Evolutionary conservation across 208 protist species (phyloP).

Genomic region (Crithidia sp.): DNA sequence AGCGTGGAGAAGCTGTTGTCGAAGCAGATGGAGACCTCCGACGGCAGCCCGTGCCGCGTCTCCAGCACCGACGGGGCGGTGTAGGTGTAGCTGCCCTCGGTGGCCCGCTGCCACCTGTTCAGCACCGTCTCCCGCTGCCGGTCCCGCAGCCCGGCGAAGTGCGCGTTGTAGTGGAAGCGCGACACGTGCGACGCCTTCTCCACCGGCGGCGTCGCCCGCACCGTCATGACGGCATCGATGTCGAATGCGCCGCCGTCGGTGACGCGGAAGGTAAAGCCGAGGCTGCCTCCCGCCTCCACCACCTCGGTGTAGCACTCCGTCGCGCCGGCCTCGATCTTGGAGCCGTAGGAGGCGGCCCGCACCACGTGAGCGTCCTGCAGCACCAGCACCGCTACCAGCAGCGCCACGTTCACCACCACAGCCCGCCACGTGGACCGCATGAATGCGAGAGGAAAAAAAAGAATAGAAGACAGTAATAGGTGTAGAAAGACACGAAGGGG

Average conservation of each 20-base stretch:
- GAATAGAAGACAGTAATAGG: background rate
- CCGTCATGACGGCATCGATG: constrained; percentile 57
- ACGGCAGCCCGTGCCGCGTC: constrained; percentile 67
- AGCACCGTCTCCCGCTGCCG: constrained; percentile 38
- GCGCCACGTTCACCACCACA: background rate
- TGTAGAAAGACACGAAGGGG: no score
- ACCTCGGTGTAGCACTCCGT: constrained; percentile 75
- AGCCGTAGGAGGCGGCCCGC: constrained; percentile 34
- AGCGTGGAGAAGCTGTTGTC: constrained; percentile 67
- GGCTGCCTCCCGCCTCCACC: constrained; percentile 55
- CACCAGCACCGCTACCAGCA: constrained; percentile 16
- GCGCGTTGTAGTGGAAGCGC: constrained; percentile 56
- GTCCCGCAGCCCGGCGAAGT: constrained; percentile 40
- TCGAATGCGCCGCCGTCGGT: constrained; percentile 77
- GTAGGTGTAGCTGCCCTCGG: constrained; percentile 70
- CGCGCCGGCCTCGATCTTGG: constrained; percentile 55
- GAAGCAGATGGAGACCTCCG: constrained; percentile 71
- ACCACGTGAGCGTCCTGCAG: constrained; percentile 7
- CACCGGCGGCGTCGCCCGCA: constrained; percentile 46
- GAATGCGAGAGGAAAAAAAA: background rate
- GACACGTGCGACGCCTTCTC: constrained; percentile 28
- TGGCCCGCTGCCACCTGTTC: constrained; percentile 58
- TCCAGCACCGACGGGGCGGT: constrained; percentile 48
- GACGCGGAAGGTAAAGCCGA: constrained; percentile 75
- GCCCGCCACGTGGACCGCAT: constrained; percentile 5